Base-by-base conservation (phyloP, 495 filamentous ascomycete genomes). In the Penicillium riverlandense region DNA sequence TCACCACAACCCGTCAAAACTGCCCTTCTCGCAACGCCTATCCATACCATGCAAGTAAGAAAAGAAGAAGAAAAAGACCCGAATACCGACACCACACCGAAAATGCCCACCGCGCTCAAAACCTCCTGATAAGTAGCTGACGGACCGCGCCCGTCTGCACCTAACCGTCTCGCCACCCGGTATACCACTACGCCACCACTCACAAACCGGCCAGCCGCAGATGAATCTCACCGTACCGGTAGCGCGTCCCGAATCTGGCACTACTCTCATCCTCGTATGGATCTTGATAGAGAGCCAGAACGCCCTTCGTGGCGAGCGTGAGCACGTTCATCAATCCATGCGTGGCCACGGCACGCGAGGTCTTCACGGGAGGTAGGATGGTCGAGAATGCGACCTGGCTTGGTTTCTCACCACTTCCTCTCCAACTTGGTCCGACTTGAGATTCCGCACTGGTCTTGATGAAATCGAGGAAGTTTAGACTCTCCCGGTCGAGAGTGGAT, bases 271-370 rank as follows among this genome's bases (percentile, higher is more conserved):
- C 59, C 12, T 45, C 34, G 14, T 49, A 53, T 0, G 29, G 37
- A 1, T 57, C 55, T 48, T 69, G 67, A 11, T 40, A 41, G 12
- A 69, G 59, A 1, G 28, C 16, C 7, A 70, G 32, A 40, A 79
- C 54, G 1, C 71, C 73, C 65, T 79, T 85, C 8, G 81, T 88
- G 8, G 77, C 82, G 7, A 91, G 77, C 12, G 76, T 69, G 11
- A 94, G 74, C 10, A 81, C 71, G 62, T 91, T 82, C 61, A 85
- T 77, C 45, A 94, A 72, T 1, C 74, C 87, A 52, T 89, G 84
- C 8, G 82, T 82, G 32, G 84, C 85, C 1, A 88, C 77, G 11
- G 72, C 61, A 11, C 67, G 68, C 27, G 67, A 74, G 32, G 80
- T 79, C 16, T 72, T 59, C 15, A 40, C 45, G 1, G 73, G 72